Conservation (phyloP, 1,284 basidiomycete species). For the Leccinum subrobustum region DNA sequence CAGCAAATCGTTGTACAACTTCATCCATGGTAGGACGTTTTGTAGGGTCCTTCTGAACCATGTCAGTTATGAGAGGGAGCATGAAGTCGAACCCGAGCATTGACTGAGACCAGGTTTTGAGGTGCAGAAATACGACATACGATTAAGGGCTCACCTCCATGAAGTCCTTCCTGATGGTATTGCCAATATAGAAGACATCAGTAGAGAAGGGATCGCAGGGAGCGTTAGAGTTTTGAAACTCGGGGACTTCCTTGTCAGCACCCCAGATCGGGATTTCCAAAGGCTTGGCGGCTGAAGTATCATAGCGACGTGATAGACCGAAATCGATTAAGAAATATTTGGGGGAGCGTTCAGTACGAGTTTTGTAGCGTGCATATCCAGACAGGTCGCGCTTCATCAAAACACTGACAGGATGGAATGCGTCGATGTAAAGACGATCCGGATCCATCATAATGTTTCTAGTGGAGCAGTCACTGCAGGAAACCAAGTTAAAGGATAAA, state of each 20-base stretch:
- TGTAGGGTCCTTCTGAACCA: slow-evolving; percentile 18
- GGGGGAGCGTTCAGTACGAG: slow-evolving; percentile 32
- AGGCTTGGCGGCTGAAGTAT: slow-evolving; percentile 12
- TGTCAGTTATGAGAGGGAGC: slow-evolving; percentile 16
- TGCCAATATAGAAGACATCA: slow-evolving; percentile 39
- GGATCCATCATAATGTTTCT: slow-evolving; percentile 40
- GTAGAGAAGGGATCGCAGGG: slow-evolving; percentile 36
- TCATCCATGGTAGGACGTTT: slow-evolving; percentile 24
- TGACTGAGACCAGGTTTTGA: not conserved
- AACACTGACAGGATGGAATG: slow-evolving; percentile 21
- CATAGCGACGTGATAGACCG: slow-evolving; percentile 34
- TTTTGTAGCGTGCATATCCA: slow-evolving; percentile 19
- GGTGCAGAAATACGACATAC: not conserved
- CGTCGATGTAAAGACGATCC: slow-evolving; percentile 23
- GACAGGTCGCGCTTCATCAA: slow-evolving; percentile 20
- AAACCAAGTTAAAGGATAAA: not conserved
- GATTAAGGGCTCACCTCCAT: slow-evolving; percentile 11
- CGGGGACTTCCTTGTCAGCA: slow-evolving; percentile 27
- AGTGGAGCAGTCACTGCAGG: slow-evolving; percentile 14
- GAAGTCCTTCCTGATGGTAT: slow-evolving; percentile 31
- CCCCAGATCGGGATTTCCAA: slow-evolving; percentile 16
- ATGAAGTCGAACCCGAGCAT: slow-evolving; percentile 17
- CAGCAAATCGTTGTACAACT: slow-evolving; percentile 13
- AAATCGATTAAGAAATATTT: slow-evolving; percentile 35
- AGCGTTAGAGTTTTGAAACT: slow-evolving; percentile 15